phyloP scores from a whole-genome alignment of 2,329 filamentous ascomycete species.

The Zymoseptoria passerinii region DNA sequence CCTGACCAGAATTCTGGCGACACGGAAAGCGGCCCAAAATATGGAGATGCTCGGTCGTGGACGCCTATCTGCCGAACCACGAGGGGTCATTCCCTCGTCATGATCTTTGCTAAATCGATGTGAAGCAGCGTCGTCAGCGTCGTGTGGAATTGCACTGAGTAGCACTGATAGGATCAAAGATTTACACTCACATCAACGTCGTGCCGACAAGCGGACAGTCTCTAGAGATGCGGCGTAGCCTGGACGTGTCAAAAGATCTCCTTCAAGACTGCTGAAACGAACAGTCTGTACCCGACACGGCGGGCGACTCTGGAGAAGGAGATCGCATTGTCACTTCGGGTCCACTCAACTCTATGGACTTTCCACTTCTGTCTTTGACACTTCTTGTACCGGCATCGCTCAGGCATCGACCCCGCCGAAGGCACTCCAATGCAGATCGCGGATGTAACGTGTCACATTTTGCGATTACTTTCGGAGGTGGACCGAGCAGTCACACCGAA shows the following conservation, averaged over 20 bases:
- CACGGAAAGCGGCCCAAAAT: slow-evolving; percentile 9
- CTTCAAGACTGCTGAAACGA: slow-evolving; percentile 1
- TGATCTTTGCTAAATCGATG: not conserved
- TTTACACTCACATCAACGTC: not conserved
- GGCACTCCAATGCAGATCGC: slow-evolving; percentile 10
- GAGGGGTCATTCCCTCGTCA: slow-evolving; percentile 5
- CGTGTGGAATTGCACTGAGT: not conserved
- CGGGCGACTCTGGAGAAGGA: slow-evolving; percentile 1
- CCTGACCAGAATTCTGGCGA: slow-evolving; percentile 17
- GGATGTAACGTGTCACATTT: slow-evolving; percentile 22
- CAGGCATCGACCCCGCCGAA: slow-evolving; percentile 6
- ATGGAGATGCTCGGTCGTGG: slow-evolving; percentile 22
- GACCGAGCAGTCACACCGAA: slow-evolving; percentile 13
- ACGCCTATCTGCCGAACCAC: not conserved
- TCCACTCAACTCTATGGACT: not conserved
- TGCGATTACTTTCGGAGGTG: slow-evolving; percentile 11
- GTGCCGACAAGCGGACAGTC: not conserved
- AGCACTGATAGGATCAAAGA: not conserved
- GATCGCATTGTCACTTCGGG: slow-evolving; percentile 9
- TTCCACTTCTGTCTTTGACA: not conserved
- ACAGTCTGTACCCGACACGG: slow-evolving; percentile 3
- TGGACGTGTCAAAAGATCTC: not conserved
- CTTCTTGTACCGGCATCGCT: not conserved
- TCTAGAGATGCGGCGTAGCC: not conserved
- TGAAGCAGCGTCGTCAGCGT: not conserved